These are phyloP conservation scores for Psilocybe cubensis DNA, from an alignment of 768 basidiomycete genomes.

Conservation along the genomic window DNA sequence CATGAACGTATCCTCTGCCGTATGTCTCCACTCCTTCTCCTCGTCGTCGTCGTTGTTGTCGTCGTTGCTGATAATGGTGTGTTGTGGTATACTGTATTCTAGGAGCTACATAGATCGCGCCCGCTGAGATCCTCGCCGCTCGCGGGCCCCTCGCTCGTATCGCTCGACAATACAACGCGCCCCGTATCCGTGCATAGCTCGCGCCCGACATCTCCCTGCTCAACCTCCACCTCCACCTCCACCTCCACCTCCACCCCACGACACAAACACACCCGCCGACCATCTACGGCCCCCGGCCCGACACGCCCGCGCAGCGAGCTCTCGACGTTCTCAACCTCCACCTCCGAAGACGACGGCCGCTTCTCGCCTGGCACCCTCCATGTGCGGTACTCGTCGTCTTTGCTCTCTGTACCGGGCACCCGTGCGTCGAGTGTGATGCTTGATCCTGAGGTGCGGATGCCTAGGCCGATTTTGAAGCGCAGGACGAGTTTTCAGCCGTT, in stretches of 20 bases:
- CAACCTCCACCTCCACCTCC: constrained; percentile 3
- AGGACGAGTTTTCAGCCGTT: background rate
- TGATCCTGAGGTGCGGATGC: background rate
- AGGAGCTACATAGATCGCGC: constrained; percentile 1
- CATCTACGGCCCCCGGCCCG: constrained; percentile 10
- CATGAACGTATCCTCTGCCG: background rate
- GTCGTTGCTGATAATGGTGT: too few relatives aligned
- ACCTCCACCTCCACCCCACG: too few relatives aligned
- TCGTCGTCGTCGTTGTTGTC: too few relatives aligned
- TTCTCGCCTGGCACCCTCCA: too few relatives aligned
- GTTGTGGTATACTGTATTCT: background rate
- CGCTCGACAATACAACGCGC: constrained; percentile 16
- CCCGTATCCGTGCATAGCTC: constrained; percentile 13
- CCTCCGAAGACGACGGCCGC: too few relatives aligned
- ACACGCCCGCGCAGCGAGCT: background rate
- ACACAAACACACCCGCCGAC: constrained; percentile 1
- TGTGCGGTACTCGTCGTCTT: background rate
- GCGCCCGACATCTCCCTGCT: background rate
- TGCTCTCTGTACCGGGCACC: background rate
- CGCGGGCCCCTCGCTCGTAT: constrained; percentile 39
- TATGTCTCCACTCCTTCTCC: background rate
- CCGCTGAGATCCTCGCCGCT: constrained; percentile 47
- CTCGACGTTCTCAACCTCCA: too few relatives aligned
- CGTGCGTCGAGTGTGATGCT: background rate
- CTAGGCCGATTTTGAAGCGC: constrained; percentile 7